A percentile compares a stretch with the other conserved stretches of the same genome.
Evolutionary conservation across 164 flowering plant species (phyloP).

Genomic region (Euptelea pleiosperma): DNA sequence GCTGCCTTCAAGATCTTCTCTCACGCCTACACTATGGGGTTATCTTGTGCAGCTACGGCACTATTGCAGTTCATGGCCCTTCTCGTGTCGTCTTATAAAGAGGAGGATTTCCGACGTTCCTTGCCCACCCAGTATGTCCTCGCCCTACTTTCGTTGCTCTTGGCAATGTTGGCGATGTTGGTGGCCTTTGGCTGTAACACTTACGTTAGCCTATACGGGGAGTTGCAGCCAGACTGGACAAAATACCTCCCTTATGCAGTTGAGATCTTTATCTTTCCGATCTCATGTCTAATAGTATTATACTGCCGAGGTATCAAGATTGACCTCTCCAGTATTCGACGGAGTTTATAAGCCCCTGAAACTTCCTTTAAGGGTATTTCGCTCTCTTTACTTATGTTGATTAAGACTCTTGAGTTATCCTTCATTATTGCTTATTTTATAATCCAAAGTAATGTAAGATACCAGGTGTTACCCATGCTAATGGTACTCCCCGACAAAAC

Average conservation of each 20-base stretch:
- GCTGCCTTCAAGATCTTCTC: not conserved
- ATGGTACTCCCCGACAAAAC: no score
- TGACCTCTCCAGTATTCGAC: no score
- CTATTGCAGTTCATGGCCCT: constrained; percentile 5
- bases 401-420: no score
- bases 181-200: constrained; percentile 1
- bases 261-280: not conserved
- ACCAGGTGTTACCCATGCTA: no score
- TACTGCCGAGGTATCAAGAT: not conserved
- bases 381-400: no score
- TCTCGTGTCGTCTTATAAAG: constrained; percentile 3
- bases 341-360: no score
- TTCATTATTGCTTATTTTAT: no score
- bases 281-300: not conserved
- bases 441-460: no score
- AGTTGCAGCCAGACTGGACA: not conserved
- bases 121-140: not conserved
- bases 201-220: not conserved
- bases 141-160: not conserved
- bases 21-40: not conserved
- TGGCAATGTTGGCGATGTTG: not conserved
- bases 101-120: constrained; percentile 1
- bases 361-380: no score
- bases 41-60: constrained; percentile 3
- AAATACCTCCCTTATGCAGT: not conserved